Evolutionary conservation across 768 basidiomycete genomes (phyloP), one percentile per base, ranked within the genome.

Genomic region (Naganishia randhawae): DNA sequence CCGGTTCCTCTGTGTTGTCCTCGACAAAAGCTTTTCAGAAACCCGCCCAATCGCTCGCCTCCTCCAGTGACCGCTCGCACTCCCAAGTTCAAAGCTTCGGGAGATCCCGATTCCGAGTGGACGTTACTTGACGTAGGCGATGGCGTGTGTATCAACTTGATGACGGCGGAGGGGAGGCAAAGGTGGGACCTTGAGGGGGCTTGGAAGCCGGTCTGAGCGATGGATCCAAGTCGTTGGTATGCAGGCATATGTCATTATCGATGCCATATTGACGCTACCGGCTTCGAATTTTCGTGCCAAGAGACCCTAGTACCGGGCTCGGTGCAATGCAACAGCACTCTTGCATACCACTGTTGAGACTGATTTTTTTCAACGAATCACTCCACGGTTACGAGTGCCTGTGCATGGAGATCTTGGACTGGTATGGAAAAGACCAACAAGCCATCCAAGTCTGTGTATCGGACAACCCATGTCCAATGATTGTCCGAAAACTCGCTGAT

Each of bases 121-220:
- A 17, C 69, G 17, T 29, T 70, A 16, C n/a, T 70, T 19, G 69
- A 70, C 35, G 65, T 65, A 0, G 65, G 61, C 8, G 54, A 65
- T 42, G 61, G 65, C 13, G 50, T 74, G 35, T 75, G 71, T 39
- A 66, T 78, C 57, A 77, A 78, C 53, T 65, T 78, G 31, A 72
- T 78, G 61, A 78, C 74, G 2, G 73, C 70, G 19, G 76, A 77
- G 52, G 77, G 77, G 9, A 66, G 65, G 41, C 71, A 72, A 19
- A 61, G 71, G 22, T 77, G 76, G 76, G 70, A 61, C 32, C 55
- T 77, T 25, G 76, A 73, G 27, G 74, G 72, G 8, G 50, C 73
- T 25, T 77, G 73, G 74, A 72, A 48, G 62, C 27, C 51, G 14
- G 35, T 48, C 9, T 57, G 33, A 53, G 37, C 27, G 41, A 22